Evolutionary conservation across 1,284 basidiomycete species (phyloP).

Genomic region (Puccinia triticina): DNA sequence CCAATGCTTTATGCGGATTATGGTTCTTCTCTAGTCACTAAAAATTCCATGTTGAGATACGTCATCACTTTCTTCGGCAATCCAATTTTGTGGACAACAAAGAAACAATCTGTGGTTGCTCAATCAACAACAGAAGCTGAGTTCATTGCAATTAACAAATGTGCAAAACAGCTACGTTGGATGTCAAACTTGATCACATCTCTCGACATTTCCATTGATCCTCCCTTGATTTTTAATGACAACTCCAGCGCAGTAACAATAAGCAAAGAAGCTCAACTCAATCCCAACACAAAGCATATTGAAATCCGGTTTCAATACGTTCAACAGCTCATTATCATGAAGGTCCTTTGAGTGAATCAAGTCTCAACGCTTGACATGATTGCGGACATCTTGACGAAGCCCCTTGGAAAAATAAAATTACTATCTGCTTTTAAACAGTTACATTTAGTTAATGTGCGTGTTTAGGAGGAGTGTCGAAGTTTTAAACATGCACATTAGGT

Average conservation of each 20-base stretch:
- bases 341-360: background rate
- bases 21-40: background rate
- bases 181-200: background rate
- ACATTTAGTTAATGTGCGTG: no score
- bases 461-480: no score
- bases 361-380: slow-evolving; percentile 4
- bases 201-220: background rate
- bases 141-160: no score
- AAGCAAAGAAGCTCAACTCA: no score
- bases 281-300: no score
- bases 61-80: slow-evolving; percentile 1
- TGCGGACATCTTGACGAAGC: background rate
- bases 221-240: background rate
- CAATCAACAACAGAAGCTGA: no score
- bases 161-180: no score
- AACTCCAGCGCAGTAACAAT: no score
- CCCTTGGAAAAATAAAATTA: background rate
- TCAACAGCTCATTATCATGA: background rate
- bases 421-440: no score
- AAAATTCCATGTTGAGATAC: background rate
- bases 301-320: no score
- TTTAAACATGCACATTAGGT: no score
- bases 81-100: background rate
- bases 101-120: no score
- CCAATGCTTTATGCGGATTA: background rate